Conservation (phyloP, 306 rosid species). For the Neltuma alba region DNA sequence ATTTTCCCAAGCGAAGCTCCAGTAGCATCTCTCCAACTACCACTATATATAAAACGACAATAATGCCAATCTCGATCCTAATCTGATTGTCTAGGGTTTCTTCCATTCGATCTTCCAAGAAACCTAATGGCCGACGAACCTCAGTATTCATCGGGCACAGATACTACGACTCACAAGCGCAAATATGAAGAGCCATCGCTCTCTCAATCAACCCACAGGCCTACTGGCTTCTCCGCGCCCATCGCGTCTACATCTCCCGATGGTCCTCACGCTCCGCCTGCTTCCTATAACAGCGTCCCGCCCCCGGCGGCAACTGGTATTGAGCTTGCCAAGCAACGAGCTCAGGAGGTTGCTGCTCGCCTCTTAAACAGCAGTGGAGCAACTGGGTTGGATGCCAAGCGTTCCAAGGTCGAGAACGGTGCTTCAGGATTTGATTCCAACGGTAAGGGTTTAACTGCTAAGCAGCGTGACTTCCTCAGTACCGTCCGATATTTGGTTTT, state of each 20-base stretch:
- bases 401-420: slow-evolving; percentile 81
- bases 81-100: slow-evolving; percentile 55
- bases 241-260: slow-evolving; percentile 59
- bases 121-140: slow-evolving; percentile 72
- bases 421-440: slow-evolving; percentile 66
- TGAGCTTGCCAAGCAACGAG: slow-evolving; percentile 88
- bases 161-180: slow-evolving; percentile 63
- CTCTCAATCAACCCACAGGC: slow-evolving; percentile 45
- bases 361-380: slow-evolving; percentile 49
- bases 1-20: background rate
- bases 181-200: slow-evolving; percentile 69
- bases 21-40: background rate
- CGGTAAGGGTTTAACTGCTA: slow-evolving; percentile 58
- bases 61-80: background rate
- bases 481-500: background rate
- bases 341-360: slow-evolving; percentile 96
- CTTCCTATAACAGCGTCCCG: slow-evolving; percentile 67
- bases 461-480: slow-evolving; percentile 20
- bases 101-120: background rate
- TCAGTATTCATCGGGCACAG: slow-evolving; percentile 64
- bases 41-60: slow-evolving; percentile 7
- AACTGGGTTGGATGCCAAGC: slow-evolving; percentile 64
- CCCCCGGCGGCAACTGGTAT: slow-evolving; percentile 65
- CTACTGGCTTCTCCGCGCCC: slow-evolving; percentile 77
- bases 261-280: slow-evolving; percentile 41